Base-by-base conservation (phyloP, 2,329 filamentous ascomycete genomes). In the Colletotrichum chlorophyti region DNA sequence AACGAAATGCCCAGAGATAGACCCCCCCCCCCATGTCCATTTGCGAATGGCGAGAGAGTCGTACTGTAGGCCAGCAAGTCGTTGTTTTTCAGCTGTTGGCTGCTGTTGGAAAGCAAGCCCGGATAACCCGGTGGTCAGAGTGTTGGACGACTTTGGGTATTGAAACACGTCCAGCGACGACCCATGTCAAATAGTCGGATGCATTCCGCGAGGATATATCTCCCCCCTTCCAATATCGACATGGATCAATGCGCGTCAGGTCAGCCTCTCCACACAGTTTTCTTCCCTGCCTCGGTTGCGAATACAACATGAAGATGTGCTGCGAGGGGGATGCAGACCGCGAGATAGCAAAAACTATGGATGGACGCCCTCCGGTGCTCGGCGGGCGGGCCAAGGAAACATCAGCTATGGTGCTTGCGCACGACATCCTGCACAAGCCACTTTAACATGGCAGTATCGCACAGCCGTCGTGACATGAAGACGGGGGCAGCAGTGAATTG, bases 41-140 rank as follows among this genome's bases (percentile, higher is more conserved):
- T n/a, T n/a, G n/a, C n/a, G n/a, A n/a, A 51, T 51, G 37, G 35
- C 31, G 35, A 7, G 38, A 21, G 26, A 23, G 37, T 42, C 23
- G 27, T 23, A 43, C 34, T 23, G 32, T 34, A 34, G 49, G 34
- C 15, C 43, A 42, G 37, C 52, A 45, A 35, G n/a, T 31, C 15
- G 40, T 32, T 51, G 34, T 29, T 29, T 19, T 32, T n/a, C n/a
- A n/a, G n/a, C n/a, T n/a, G n/a, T n/a, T n/a, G n/a, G n/a, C n/a
- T 34, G 45, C 51, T 57, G 57, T 57, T 9, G 43, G 26, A 15
- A 50, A 57, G 57, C 51, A 50, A 60, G 50, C 45, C 38, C 52
- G 57, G 51, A 57, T 46, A 37, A 32, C 34, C 19, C 21, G 26
- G 32, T 47, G 52, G 51, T 31, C 32, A 29, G 19, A 37, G 35